Evolutionary conservation across 306 rosid species (phyloP).

Genomic region (Vigna trinervia): DNA sequence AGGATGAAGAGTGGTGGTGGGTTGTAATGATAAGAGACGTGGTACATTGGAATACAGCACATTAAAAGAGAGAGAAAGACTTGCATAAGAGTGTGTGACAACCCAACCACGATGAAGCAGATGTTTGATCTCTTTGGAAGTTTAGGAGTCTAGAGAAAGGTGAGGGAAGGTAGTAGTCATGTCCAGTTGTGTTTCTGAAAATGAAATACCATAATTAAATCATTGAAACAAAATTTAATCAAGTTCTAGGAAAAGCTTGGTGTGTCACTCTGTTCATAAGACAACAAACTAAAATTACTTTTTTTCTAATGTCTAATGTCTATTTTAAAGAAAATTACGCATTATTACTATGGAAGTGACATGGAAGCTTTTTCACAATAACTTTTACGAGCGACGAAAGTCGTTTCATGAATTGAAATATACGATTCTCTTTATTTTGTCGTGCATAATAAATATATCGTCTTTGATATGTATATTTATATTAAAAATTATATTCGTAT

Average conservation of each 20-base stretch:
- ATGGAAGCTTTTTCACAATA: too few species aligned
- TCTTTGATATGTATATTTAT: too few species aligned
- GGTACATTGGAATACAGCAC: slow-evolving; percentile 51
- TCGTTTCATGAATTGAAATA: too few species aligned
- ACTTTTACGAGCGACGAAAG: too few species aligned
- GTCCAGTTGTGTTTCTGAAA: slow-evolving; percentile 42
- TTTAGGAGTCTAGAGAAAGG: slow-evolving; percentile 53
- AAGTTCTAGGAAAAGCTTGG: not conserved
- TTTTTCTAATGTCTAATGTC: too few species aligned
- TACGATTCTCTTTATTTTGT: too few species aligned
- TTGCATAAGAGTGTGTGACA: slow-evolving; percentile 50
- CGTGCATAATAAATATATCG: too few species aligned
- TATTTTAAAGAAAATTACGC: too few species aligned
- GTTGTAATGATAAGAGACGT: slow-evolving; percentile 55
- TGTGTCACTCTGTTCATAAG: too few species aligned
- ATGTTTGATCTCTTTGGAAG: slow-evolving; percentile 64
- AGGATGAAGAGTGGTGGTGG: slow-evolving; percentile 43
- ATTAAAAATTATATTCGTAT: too few species aligned
- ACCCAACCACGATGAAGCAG: slow-evolving; percentile 61
- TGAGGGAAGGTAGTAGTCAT: slow-evolving; percentile 45
- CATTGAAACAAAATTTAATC: not conserved
- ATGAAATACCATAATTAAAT: slow-evolving; percentile 25
- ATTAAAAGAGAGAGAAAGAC: slow-evolving; percentile 37
- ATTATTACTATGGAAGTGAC: too few species aligned
- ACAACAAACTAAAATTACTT: too few species aligned